Base-by-base conservation (phyloP, 2,329 filamentous ascomycete species). In the Diaporthe amygdali region DNA sequence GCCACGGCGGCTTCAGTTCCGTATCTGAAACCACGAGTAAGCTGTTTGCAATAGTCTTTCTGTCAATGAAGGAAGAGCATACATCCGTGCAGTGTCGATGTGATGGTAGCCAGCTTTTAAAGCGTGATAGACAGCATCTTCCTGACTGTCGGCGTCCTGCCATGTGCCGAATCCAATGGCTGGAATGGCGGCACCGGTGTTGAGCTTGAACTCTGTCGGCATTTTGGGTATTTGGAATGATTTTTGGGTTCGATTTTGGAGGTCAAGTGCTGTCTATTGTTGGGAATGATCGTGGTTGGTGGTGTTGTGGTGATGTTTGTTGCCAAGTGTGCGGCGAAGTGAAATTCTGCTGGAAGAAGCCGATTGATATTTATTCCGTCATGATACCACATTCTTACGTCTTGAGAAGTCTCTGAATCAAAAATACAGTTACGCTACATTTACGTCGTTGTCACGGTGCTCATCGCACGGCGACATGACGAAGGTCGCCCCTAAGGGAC, bases 71-170 rank as follows among this genome's bases (percentile, higher is more conserved):
- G 41, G 20, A 71, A 85, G 86, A 7, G 76, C 75, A 68, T 86
- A 86, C 15, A 78, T 78, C 20, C 80, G 80, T 1, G 85, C 85
- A 30, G 81, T 81, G 76, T 89, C 87, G 72, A 89, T 85, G 76
- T 88, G 86, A 20, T 84, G 82, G 77, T 88, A 89, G n/a, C 87
- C 87, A 52, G 81, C 76, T 54, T 85, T 81, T 37, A 87, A 75
- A 14, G 81, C 81, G 71, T 79, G 77, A 1, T 74, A 75, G 46
- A 82, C 80, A 17, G 81, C 80, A 15, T 41, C 64, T 27, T 37
- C 49, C 25, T 67, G 46, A 3, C 46, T 37, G 74, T 49, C 22
- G 20, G 64, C 47, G 3, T 49, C 78, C 17, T 67, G 47, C 64
- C 69, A 76, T 54, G 71, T 67, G 49, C 64, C 64, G 22, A 67